Conservation (phyloP, 78 protist species). For the Planoprotostelium fungivorum region DNA sequence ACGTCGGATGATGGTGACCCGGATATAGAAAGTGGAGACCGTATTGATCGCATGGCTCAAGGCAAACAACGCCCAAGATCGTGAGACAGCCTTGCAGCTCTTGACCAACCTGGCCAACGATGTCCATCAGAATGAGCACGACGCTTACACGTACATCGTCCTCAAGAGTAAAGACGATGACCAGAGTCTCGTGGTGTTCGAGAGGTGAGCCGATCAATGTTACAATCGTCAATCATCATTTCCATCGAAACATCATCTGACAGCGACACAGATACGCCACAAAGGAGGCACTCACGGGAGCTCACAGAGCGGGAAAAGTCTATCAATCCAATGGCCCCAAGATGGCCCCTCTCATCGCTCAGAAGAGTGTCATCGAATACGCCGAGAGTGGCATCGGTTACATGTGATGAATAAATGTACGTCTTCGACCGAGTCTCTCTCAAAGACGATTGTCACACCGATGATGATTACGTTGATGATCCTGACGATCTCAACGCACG, state of each 20-base stretch:
- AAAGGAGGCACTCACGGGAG: background rate
- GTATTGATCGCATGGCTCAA: background rate
- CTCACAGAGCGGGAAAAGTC: background rate
- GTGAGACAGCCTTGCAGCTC: background rate
- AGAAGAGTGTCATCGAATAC: background rate
- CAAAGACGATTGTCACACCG: too few species aligned
- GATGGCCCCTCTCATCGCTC: background rate
- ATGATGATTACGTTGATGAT: too few species aligned
- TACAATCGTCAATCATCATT: too few species aligned
- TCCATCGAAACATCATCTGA: too few species aligned
- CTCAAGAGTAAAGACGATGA: background rate
- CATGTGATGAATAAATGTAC: too few species aligned
- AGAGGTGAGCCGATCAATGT: too few species aligned
- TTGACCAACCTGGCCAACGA: background rate
- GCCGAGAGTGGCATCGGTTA: background rate
- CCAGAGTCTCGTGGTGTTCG: background rate
- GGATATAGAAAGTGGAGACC: background rate
- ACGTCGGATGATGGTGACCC: background rate
- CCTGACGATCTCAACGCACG: too few species aligned
- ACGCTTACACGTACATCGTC: background rate
- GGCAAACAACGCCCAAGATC: background rate
- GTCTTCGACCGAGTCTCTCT: too few species aligned
- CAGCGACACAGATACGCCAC: too few species aligned
- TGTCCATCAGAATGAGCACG: background rate
- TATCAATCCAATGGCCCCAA: background rate